Evolutionary conservation across 352 stramenopile genomes (phyloP), one percentile per base, ranked within the genome.

Genomic region (Pythium dissotocum): DNA sequence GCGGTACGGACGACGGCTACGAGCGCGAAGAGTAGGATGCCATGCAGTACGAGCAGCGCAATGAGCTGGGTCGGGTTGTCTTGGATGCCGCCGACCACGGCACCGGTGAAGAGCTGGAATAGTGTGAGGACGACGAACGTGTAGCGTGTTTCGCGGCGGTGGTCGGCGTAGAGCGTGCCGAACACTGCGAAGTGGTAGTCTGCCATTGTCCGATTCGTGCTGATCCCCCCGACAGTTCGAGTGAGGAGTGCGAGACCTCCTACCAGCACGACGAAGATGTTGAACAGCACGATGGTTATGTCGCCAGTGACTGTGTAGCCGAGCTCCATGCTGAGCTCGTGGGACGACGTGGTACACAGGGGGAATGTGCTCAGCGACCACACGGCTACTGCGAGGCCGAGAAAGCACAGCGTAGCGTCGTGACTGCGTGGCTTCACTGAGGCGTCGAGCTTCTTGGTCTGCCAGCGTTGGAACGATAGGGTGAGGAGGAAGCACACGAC

Each of bases 281-380:
- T 77, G 52, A 79, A 71, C 28, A 90, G 54, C 4, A 83, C 79
- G 33, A 91, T 70, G 59, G 75, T 65, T 28, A 88, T 53, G 57
- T 76, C 69, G 33, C 75, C 61, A 16, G 68, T 85, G 32, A 87
- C 69, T 26, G 70, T 63, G 56, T 85, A 89, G 35, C 68, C 68
- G n/a, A 87, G 70, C 70, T 90, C 69, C 83, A 91, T 93, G 26
- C 75, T 71, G 13, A 89, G 57, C 56, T 90, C 85, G 58, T 85
- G 90, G 60, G 76, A 80, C 44, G 77, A 82, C 26, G 86, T 81
- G 4, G 81, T 68, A 21, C 77, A 68, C 18, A 93, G 71, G 18
- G 85, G 85, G 53, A 85, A 88, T 3, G 88, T 63, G 52, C 79
- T 77, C 35, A 91, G 38, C 30, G 80, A 26, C 80, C 80, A 90